Percentiles rank a stretch among this genome's conserved stretches.
Evolutionary conservation across 352 stramenopile genomes (phyloP).

Genomic region (Pythium apleroticum): DNA sequence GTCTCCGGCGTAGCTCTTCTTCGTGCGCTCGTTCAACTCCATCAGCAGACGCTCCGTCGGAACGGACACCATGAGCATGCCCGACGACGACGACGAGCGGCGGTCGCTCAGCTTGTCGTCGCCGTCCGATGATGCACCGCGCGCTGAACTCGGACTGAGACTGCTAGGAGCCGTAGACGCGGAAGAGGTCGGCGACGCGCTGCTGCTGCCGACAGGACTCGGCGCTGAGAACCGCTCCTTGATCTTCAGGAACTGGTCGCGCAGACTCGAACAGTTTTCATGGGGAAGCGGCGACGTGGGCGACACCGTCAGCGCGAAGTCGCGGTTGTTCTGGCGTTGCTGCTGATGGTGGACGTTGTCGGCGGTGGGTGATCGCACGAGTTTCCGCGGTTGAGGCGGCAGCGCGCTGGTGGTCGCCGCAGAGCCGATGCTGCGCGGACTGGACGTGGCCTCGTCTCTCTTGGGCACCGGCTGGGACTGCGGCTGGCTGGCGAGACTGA

Average conservation of each 20-base stretch:
- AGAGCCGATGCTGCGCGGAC: background rate
- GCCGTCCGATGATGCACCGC: constrained; percentile 1
- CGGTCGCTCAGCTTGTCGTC: background rate
- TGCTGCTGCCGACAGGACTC: constrained; percentile 24
- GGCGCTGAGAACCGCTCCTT: constrained; percentile 69
- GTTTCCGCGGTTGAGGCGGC: constrained; percentile 21
- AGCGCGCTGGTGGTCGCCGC: background rate
- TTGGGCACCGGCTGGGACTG: background rate
- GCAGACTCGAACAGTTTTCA: constrained; percentile 72
- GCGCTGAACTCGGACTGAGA: constrained; percentile 2
- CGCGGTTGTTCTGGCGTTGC: constrained; percentile 47
- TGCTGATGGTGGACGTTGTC: constrained; percentile 22
- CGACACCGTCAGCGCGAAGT: constrained; percentile 56
- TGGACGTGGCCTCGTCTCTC: background rate
- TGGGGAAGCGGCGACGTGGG: constrained; percentile 42
- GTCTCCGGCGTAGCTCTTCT: constrained; percentile 26
- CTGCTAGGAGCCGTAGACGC: constrained; percentile 3
- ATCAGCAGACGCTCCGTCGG: constrained; percentile 25
- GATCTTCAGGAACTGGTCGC: constrained; percentile 81
- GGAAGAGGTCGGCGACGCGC: constrained; percentile 1
- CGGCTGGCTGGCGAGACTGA: background rate
- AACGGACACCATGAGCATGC: constrained; percentile 8
- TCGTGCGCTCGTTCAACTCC: constrained; percentile 32
- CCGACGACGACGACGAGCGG: constrained; percentile 5
- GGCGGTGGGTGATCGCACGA: constrained; percentile 31